These are phyloP conservation scores for Clavariopsis aquatica DNA, from an alignment of 495 filamentous ascomycete species.

Conservation along the genomic window DNA sequence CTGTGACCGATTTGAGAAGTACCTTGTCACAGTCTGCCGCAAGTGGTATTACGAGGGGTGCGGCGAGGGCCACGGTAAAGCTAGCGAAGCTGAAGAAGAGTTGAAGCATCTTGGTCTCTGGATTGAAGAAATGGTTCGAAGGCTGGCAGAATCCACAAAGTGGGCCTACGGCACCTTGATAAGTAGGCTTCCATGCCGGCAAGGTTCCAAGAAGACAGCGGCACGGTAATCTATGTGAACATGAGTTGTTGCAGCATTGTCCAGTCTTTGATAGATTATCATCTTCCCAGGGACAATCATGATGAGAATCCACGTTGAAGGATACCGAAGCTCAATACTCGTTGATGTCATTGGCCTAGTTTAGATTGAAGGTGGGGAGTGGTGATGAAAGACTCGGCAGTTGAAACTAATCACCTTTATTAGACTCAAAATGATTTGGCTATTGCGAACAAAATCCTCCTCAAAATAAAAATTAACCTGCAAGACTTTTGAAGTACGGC, in stretches of 20 bases:
- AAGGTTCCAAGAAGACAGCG: not conserved
- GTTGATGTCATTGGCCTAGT: not conserved
- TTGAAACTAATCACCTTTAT: not conserved
- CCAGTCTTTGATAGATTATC: not conserved
- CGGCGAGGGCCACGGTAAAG: not conserved
- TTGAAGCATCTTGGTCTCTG: not conserved
- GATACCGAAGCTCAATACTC: not conserved
- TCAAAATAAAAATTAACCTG: too few relatives aligned
- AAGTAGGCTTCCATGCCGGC: not conserved
- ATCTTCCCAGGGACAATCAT: not conserved
- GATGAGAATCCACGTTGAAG: not conserved
- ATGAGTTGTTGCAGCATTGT: not conserved
- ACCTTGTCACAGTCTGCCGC: conserved; percentile 1
- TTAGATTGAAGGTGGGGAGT: conserved; percentile 5
- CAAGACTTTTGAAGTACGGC: too few relatives aligned
- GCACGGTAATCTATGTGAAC: not conserved
- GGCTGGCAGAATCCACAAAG: not conserved
- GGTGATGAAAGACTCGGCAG: not conserved
- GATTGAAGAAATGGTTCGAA: not conserved
- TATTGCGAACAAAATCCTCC: too few relatives aligned
- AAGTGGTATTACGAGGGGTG: too few relatives aligned
- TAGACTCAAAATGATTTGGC: not conserved
- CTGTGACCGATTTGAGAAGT: conserved; percentile 1
- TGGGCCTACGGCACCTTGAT: not conserved
- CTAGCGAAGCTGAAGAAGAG: not conserved